A percentile compares a stretch with the other conserved stretches of the same genome.
These are phyloP conservation scores for Stromatinia cepivora DNA, from an alignment of 2,329 filamentous ascomycete species.

Conservation along the genomic window DNA sequence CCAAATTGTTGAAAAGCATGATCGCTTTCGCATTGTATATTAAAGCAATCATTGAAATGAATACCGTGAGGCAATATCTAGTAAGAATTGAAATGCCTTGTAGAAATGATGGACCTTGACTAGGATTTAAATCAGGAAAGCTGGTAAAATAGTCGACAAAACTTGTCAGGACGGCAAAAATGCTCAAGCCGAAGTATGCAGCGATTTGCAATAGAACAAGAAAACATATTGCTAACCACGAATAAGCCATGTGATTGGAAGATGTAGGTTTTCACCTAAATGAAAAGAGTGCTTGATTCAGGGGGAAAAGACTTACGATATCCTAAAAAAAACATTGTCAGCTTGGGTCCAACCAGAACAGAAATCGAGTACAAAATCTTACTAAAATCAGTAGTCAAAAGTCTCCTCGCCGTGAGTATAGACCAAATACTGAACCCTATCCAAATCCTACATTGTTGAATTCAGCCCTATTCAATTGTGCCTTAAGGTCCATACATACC, in stretches of 20 bases:
- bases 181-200: slow-evolving; percentile 30
- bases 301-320: slow-evolving; percentile 12
- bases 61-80: slow-evolving; percentile 12
- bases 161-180: slow-evolving; percentile 25
- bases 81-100: slow-evolving; percentile 2
- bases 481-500: not conserved
- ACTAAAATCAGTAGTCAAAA: slow-evolving; percentile 36
- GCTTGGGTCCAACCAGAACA: not conserved
- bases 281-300: not conserved
- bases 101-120: not conserved
- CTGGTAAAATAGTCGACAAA: slow-evolving; percentile 25
- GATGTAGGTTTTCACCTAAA: not conserved
- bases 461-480: not conserved
- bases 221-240: slow-evolving; percentile 37
- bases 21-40: slow-evolving; percentile 28
- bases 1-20: slow-evolving; percentile 33
- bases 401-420: slow-evolving; percentile 26
- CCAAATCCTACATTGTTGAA: slow-evolving; percentile 8
- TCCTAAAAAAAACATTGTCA: not conserved
- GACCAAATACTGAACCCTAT: slow-evolving; percentile 17
- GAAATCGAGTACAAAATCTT: slow-evolving; percentile 23
- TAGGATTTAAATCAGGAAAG: slow-evolving; percentile 12
- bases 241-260: slow-evolving; percentile 23
- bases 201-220: slow-evolving; percentile 33
- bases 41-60: slow-evolving; percentile 16